Base-by-base conservation (phyloP, 2,329 filamentous ascomycete genomes). In the Calonectria henricotiae region DNA sequence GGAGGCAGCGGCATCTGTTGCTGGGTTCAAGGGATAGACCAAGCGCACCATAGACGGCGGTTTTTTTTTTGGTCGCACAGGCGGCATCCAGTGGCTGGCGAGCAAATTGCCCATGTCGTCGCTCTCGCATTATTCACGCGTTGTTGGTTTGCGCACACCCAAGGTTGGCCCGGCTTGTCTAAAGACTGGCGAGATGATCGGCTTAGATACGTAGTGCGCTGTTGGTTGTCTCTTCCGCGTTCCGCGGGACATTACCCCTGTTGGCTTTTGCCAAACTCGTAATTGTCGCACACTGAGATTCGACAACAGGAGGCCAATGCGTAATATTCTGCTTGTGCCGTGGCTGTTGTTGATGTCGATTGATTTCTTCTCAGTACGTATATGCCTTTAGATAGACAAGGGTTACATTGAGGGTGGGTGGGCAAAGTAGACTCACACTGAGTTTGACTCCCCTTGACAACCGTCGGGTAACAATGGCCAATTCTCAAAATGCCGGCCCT, bases 1-100 rank as follows among this genome's bases (percentile, higher is more conserved):
- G 68, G 65, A 68, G 58, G 47, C 25, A 41, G 43, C 62, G 63
- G 71, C 49, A 74, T 64, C 55, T 68, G 39, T 58, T 63, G 58
- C 70, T 41, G 49, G 68, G 55, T 54, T 44, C 44, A 37, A 49
- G 61, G 39, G 13, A 41, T 27, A 64, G 41, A 60, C 51, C 61
- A 43, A 64, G 66, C 61, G 43, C 60, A 20, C 27, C n/a, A 49
- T 54, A 11, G 17, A 55, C 37, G 27, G 37, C 25, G 62, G 13
- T 51, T 23, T 54, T 30, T 30, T 30, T 30, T 30, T 30, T 30
- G 4, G 30, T 68, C 27, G 49, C 65, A 30, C 32, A 41, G 37
- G 35, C 20, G 35, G 41, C 54, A 15, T 25, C 23, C 32, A 39
- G 20, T 39, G 23, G 54, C 54, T 15, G 20, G 54, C 35, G 20